Base-by-base conservation (phyloP, 441 rosid genomes). In the Raphanus hybrid region DNA sequence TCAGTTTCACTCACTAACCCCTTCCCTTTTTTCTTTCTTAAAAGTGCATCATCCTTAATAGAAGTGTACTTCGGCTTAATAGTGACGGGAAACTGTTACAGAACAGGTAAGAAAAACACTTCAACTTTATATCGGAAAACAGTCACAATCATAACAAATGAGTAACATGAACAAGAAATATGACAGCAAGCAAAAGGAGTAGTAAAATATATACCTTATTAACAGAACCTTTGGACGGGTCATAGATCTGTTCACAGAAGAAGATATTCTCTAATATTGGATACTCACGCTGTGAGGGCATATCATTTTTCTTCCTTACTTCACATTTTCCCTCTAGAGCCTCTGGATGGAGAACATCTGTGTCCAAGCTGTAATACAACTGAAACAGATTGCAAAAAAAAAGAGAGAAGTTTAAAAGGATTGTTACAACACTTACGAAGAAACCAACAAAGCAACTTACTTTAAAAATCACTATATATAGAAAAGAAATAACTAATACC, bases 21-120 rank as follows among this genome's bases (percentile, higher is more conserved):
- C 79, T 96, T 96, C 8, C 97, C 97, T 80, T 96, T 96, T 78
- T 85, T 87, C 91, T 85, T 96, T 82, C 92, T 89, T 35, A 82
- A 64, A 57, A 88, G 85, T 60, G 79, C 85, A 75, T 90, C 93
- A 64, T 75, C 78, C 39, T 70, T 87, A 67, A 50, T 82, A n/a
- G 71, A 85, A 16, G 98, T 86, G 70, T 77, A 87, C 75, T 84
- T 88, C 39, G 85, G 64, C 77, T 86, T 91, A 75, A 88, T 76
- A 67, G 83, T 78, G 74, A 84, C 82, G 2, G 99, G 87, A 75
- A 94, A 76, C 98, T 94, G 88, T 71, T 57, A 57, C 41, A 81
- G 69, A 35, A 73, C 48, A 59, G 14, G 68, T 9, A 43, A 37
- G 60, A 71, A 48, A 83, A n/a, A 76, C 74, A 78, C 20, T 70